Conservation (phyloP, 2,329 filamentous ascomycete species). For the Cercospora janseana region DNA sequence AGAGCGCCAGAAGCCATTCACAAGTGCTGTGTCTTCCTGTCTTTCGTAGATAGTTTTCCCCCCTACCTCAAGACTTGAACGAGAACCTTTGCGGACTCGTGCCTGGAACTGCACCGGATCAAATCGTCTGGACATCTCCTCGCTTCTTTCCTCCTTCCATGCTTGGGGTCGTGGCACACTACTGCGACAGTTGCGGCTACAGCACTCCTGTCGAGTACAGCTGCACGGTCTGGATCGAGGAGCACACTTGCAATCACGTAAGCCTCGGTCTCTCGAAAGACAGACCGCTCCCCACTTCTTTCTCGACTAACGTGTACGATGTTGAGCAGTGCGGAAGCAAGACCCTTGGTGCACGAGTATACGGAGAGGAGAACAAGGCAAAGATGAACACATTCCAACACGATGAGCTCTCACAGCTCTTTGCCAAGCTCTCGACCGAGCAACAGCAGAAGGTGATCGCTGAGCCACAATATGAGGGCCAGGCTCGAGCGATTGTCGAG, state of each 20-base stretch:
- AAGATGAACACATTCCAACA: conserved; percentile 59
- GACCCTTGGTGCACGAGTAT: conserved; percentile 45
- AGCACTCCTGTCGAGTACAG: conserved; percentile 43
- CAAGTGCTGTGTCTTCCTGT: conserved; percentile 13
- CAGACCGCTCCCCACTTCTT: conserved; percentile 20
- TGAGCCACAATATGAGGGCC: conserved; percentile 28
- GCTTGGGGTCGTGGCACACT: conserved; percentile 35
- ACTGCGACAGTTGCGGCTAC: conserved; percentile 34
- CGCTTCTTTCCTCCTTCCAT: conserved; percentile 17
- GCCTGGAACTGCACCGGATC: not conserved
- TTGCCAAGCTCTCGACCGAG: conserved; percentile 53
- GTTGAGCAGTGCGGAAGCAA: conserved; percentile 44
- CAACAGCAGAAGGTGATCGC: conserved; percentile 53
- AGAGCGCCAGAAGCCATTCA: conserved; percentile 18
- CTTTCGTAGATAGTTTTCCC: conserved; percentile 14
- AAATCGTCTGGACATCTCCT: not conserved
- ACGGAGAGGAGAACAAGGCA: conserved; percentile 45
- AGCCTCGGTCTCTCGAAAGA: conserved; percentile 33
- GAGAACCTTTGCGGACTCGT: not conserved
- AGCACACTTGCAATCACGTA: conserved; percentile 49
- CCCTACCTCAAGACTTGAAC: conserved; percentile 3
- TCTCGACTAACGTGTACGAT: conserved; percentile 26
- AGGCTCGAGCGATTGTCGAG: conserved; percentile 18
- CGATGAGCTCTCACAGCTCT: conserved; percentile 78
- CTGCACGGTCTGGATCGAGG: conserved; percentile 45